Conservation (phyloP, 192 early-diverging fungal genomes). For the Coemansia sp. region DNA sequence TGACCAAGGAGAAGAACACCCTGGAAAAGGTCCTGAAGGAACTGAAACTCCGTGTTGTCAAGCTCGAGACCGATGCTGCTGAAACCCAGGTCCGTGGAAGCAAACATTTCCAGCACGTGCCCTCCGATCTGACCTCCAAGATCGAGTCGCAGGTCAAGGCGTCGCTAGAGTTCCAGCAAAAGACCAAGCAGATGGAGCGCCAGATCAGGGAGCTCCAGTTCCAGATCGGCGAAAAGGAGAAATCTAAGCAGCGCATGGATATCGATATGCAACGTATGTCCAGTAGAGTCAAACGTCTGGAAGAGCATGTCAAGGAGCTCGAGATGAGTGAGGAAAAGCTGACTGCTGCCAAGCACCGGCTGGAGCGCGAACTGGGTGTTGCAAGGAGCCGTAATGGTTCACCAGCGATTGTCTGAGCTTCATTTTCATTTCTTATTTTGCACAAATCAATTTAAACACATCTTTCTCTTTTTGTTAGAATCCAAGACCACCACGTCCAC, state of each 20-base stretch:
- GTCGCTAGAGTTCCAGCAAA: slow-evolving; percentile 49
- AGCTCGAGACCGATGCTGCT: slow-evolving; percentile 69
- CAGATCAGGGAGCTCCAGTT: slow-evolving; percentile 84
- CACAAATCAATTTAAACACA: not conserved
- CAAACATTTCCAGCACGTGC: slow-evolving; percentile 52
- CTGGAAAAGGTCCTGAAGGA: slow-evolving; percentile 88
- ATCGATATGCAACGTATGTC: slow-evolving; percentile 65
- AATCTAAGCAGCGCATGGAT: slow-evolving; percentile 72
- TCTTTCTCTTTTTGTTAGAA: slow-evolving; percentile 15
- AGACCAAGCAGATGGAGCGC: slow-evolving; percentile 61
- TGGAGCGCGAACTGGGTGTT: slow-evolving; percentile 51
- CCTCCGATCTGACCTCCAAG: slow-evolving; percentile 34
- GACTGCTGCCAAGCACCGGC: slow-evolving; percentile 41
- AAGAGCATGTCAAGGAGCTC: slow-evolving; percentile 47
- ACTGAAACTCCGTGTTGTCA: slow-evolving; percentile 70
- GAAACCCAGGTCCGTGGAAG: slow-evolving; percentile 59
- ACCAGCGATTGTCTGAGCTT: slow-evolving; percentile 19
- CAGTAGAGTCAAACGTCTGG: slow-evolving; percentile 54
- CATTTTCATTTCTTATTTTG: slow-evolving; percentile 6
- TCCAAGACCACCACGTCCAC: slow-evolving; percentile 43
- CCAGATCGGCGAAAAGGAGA: slow-evolving; percentile 80
- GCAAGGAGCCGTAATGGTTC: slow-evolving; percentile 50
- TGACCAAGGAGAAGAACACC: slow-evolving; percentile 72
- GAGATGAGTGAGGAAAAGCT: slow-evolving; percentile 45
- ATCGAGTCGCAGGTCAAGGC: slow-evolving; percentile 49